Percentiles rank a stretch among this genome's conserved stretches.
These are phyloP conservation scores for Picea sitchensis DNA, from an alignment of 75 land plant species.

Conservation along the genomic window DNA sequence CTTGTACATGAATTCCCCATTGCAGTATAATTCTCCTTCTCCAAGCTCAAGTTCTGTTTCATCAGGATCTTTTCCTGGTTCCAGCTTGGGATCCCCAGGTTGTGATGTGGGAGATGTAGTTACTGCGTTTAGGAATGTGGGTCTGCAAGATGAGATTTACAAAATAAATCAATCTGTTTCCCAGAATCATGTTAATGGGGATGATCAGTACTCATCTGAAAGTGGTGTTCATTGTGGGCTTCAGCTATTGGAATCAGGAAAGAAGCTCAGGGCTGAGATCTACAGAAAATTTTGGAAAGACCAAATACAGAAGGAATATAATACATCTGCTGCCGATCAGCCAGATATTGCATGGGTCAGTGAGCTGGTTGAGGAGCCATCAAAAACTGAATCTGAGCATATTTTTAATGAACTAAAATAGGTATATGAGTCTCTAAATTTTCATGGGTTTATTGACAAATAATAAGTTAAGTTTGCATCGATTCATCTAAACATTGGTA, in stretches of 20 bases:
- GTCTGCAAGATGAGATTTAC: not conserved
- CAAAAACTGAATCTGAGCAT: not conserved
- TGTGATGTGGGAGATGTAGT: slow-evolving; percentile 3
- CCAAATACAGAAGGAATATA: slow-evolving; percentile 3
- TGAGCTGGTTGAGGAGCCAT: slow-evolving; percentile 22
- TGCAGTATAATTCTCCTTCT: not conserved
- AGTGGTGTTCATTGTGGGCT: not conserved
- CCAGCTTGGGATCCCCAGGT: not conserved
- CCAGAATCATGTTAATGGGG: not conserved
- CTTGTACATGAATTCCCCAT: not conserved
- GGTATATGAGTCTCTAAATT: too few species aligned
- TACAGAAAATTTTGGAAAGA: not conserved
- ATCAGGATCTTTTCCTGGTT: not conserved
- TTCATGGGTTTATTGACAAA: too few species aligned
- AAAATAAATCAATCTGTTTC: not conserved
- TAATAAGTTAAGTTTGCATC: too few species aligned
- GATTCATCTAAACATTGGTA: too few species aligned
- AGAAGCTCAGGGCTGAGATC: not conserved
- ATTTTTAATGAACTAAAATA: too few species aligned
- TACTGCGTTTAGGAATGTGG: not conserved
- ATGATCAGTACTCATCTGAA: not conserved
- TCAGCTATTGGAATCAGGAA: not conserved
- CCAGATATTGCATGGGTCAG: slow-evolving; percentile 37
- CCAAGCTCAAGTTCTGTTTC: slow-evolving; percentile 1
- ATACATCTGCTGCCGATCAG: slow-evolving; percentile 7